These are phyloP conservation scores for Rhodotorula taiwanensis DNA, from an alignment of 768 basidiomycete species.

Conservation along the genomic window DNA sequence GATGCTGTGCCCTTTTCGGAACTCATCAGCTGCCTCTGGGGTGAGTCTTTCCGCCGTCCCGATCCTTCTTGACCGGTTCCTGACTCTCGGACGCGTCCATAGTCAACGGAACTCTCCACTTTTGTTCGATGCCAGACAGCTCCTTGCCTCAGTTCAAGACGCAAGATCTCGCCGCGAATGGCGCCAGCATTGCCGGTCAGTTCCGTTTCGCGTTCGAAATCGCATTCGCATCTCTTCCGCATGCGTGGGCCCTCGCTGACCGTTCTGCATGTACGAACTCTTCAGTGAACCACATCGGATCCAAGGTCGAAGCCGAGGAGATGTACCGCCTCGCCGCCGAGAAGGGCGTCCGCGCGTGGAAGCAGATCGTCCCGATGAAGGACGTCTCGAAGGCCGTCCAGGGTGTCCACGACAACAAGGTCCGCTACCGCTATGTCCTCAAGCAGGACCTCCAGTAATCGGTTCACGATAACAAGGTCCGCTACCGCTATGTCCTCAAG, in stretches of 20 bases:
- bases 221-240: too few relatives aligned
- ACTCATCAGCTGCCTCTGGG: constrained; percentile 42
- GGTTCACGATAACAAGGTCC: constrained; percentile 31
- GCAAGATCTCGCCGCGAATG: constrained; percentile 35
- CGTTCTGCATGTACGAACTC: too few relatives aligned
- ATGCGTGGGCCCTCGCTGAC: too few relatives aligned
- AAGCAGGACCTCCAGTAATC: constrained; percentile 17
- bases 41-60: too few relatives aligned
- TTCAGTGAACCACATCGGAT: constrained; percentile 53
- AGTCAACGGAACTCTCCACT: constrained; percentile 54
- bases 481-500: constrained; percentile 34
- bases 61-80: too few relatives aligned
- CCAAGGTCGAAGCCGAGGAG: constrained; percentile 52
- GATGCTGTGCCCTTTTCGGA: constrained; percentile 50
- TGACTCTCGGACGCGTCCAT: constrained; percentile 48
- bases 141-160: constrained; percentile 28
- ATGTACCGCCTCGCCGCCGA: constrained; percentile 58
- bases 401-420: constrained; percentile 31
- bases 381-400: constrained; percentile 31
- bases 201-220: too few relatives aligned
- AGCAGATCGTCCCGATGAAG: constrained; percentile 32
- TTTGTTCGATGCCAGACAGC: constrained; percentile 45
- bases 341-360: constrained; percentile 48
- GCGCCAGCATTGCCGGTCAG: constrained; percentile 39
- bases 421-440: constrained; percentile 33